phyloP scores from a whole-genome alignment of 2,329 filamentous ascomycete genomes.

The Neurospora crassa region DNA sequence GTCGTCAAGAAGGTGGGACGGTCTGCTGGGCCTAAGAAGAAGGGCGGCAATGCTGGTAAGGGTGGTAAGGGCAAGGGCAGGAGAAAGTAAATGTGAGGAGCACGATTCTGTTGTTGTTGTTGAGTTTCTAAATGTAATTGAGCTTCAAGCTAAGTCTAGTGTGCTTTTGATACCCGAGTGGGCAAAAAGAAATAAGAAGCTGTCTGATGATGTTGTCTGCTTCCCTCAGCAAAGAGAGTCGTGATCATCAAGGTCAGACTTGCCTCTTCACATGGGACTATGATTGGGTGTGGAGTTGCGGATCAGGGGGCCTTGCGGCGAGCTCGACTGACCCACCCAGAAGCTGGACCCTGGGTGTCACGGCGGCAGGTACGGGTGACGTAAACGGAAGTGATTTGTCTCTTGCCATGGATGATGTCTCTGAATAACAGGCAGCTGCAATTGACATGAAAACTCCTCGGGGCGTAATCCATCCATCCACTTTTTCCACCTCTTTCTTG shows the following conservation, averaged over 20 bases:
- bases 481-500: neutral
- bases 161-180: neutral
- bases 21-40: conserved; percentile 6
- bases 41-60: neutral
- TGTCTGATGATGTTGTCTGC: neutral
- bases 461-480: neutral
- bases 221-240: neutral
- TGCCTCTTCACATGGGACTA: neutral
- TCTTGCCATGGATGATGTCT: neutral
- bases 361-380: neutral
- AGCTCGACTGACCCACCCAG: neutral
- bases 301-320: neutral
- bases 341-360: neutral
- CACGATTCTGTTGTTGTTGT: neutral
- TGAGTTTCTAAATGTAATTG: neutral
- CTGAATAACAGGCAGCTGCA: neutral
- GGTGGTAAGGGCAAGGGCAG: conserved; percentile 7
- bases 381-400: neutral
- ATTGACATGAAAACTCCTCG: neutral
- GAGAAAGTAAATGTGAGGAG: neutral
- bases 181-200: neutral
- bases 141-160: neutral
- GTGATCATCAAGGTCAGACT: neutral
- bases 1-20: conserved; percentile 17
- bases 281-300: neutral